These are phyloP conservation scores for Angomonas desouzai DNA, from an alignment of 208 protist genomes.

Conservation along the genomic window DNA sequence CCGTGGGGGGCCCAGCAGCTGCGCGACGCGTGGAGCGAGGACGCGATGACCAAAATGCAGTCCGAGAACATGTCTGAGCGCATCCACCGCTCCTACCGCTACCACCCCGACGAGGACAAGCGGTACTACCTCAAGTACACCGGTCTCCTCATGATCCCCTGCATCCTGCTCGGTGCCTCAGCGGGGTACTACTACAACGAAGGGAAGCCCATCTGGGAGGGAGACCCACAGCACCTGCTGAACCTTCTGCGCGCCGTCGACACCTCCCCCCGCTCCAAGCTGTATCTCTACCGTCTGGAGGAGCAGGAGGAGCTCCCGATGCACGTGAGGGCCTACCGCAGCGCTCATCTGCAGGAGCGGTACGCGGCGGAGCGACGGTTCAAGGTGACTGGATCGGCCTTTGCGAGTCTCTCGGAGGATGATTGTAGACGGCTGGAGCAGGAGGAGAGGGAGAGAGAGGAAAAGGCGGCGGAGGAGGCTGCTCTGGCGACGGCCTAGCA, in stretches of 20 bases:
- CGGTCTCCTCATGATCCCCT: conserved; percentile 43
- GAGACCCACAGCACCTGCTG: conserved; percentile 64
- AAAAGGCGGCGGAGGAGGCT: conserved; percentile 11
- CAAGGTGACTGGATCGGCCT: conserved; percentile 34
- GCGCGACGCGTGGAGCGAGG: conserved; percentile 77
- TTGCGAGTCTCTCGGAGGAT: conserved; percentile 25
- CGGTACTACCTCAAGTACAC: conserved; percentile 53
- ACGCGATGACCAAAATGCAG: conserved; percentile 76
- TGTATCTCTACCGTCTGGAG: conserved; percentile 54
- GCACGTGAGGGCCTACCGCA: conserved; percentile 48
- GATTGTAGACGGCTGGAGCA: conserved; percentile 25
- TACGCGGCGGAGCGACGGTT: conserved; percentile 33
- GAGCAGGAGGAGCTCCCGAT: conserved; percentile 51
- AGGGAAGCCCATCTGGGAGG: conserved; percentile 54
- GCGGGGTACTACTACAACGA: conserved; percentile 54
- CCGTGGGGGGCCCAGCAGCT: conserved; percentile 83
- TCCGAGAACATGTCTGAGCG: conserved; percentile 74
- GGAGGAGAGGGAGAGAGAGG: conserved; percentile 5
- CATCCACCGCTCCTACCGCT: conserved; percentile 81
- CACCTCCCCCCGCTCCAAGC: conserved; percentile 66
- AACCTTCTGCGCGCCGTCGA: conserved; percentile 61
- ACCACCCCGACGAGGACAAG: conserved; percentile 74
- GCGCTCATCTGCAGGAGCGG: conserved; percentile 26
- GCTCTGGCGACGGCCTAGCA: too few species aligned
- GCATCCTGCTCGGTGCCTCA: conserved; percentile 30